Evolutionary conservation across 1,284 basidiomycete species (phyloP).

Genomic region (Malassezia dermatis): DNA sequence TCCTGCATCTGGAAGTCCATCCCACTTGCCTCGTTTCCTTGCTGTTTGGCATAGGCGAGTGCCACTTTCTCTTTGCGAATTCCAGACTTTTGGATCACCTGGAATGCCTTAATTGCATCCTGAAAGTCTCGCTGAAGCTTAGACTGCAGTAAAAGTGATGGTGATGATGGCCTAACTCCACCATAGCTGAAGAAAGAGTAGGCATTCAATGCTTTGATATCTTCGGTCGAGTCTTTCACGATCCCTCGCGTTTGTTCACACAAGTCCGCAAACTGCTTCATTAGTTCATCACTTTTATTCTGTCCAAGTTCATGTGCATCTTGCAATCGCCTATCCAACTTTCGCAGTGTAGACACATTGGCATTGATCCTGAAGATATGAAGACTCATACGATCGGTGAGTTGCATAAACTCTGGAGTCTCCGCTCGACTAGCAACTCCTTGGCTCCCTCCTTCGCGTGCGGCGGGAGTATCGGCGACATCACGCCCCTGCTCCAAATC

Average conservation of each 20-base stretch:
- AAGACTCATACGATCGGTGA: slow-evolving; percentile 76
- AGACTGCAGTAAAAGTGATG: slow-evolving; percentile 54
- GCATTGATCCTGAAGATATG: slow-evolving; percentile 98
- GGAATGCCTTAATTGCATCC: slow-evolving; percentile 76
- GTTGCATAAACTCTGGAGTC: slow-evolving; percentile 55
- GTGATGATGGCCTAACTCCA: slow-evolving; percentile 15
- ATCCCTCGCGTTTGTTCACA: slow-evolving; percentile 87
- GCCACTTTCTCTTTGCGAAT: slow-evolving; percentile 70
- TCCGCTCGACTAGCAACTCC: slow-evolving; percentile 2
- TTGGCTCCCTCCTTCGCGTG: slow-evolving; percentile 17
- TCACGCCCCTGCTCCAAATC: slow-evolving; percentile 48
- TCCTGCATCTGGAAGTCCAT: slow-evolving; percentile 8
- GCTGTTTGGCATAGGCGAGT: slow-evolving; percentile 56
- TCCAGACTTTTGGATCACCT: slow-evolving; percentile 47
- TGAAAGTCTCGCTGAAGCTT: slow-evolving; percentile 91
- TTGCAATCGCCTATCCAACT: slow-evolving; percentile 68
- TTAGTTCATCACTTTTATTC: neutral
- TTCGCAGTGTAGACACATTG: slow-evolving; percentile 88
- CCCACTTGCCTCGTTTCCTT: neutral
- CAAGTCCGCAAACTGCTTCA: slow-evolving; percentile 54
- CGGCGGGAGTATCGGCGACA: slow-evolving; percentile 22
- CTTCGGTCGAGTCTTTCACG: slow-evolving; percentile 83
- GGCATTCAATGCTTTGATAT: slow-evolving; percentile 61
- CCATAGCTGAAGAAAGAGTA: slow-evolving; percentile 11
- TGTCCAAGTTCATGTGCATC: slow-evolving; percentile 53